Conservation (phyloP, 73 alveolate genomes). For the Blepharisma stoltei region DNA sequence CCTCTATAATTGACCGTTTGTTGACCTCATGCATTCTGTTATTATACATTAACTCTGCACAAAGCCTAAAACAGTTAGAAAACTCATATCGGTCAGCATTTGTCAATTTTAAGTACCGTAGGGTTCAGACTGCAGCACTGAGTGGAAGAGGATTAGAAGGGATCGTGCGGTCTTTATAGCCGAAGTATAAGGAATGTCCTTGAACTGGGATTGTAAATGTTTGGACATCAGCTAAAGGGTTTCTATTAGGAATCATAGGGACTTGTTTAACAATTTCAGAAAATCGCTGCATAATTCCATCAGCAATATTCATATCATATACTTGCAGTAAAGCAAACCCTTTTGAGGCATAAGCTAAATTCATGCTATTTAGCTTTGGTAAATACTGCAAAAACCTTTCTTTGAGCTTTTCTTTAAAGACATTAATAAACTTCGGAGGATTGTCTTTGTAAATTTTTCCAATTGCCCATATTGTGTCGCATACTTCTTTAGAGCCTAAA, state of each 20-base stretch:
- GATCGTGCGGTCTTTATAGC: neutral
- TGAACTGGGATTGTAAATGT: neutral
- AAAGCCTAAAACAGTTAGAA: neutral
- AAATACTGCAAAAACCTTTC: neutral
- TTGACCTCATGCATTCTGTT: neutral
- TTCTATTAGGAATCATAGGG: neutral
- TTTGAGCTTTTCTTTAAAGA: neutral
- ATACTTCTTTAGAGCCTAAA: neutral
- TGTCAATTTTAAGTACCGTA: neutral
- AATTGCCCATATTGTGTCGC: neutral
- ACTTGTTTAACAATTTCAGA: neutral
- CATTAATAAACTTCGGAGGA: neutral
- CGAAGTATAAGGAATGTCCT: slow-evolving; percentile 13
- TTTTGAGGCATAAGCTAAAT: slow-evolving; percentile 6
- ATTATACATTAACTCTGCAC: neutral
- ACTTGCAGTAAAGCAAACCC: neutral
- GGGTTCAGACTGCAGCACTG: neutral
- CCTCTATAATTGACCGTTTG: neutral
- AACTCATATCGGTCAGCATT: neutral
- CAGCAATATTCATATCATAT: neutral
- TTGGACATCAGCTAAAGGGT: neutral
- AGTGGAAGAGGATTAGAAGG: slow-evolving; percentile 12
- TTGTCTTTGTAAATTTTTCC: neutral
- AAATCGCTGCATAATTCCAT: neutral
- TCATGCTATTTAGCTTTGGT: neutral